These are phyloP conservation scores for Mortierella sp. DNA, from an alignment of 371 early-diverging fungal genomes.

Conservation along the genomic window DNA sequence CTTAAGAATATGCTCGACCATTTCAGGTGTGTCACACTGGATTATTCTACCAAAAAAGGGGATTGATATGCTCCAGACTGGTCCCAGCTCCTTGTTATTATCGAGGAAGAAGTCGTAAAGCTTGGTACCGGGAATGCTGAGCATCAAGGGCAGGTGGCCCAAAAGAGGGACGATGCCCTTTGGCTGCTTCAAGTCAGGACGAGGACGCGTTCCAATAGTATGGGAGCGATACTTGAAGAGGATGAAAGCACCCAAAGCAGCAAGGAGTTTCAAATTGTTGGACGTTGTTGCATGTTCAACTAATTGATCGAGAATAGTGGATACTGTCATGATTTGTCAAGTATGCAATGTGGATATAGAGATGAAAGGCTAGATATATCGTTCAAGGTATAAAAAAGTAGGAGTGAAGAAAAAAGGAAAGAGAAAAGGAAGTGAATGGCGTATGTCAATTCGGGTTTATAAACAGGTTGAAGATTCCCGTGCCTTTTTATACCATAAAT, in stretches of 20 bases:
- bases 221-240: constrained; percentile 33
- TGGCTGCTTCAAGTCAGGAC: constrained; percentile 38
- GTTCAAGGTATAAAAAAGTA: no score
- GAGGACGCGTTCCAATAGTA: constrained; percentile 31
- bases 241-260: neutral
- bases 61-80: constrained; percentile 29
- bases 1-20: constrained; percentile 38
- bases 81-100: constrained; percentile 21
- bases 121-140: constrained; percentile 20
- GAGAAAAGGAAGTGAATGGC: no score
- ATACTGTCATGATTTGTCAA: neutral
- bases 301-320: neutral
- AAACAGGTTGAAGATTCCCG: no score
- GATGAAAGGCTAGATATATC: no score
- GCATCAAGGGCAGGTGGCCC: constrained; percentile 27
- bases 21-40: constrained; percentile 30
- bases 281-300: neutral
- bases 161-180: constrained; percentile 30
- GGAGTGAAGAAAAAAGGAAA: no score
- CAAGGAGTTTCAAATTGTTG: neutral
- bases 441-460: no score
- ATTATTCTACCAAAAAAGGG: constrained; percentile 28
- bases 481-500: no score
- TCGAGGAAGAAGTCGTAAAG: constrained; percentile 33
- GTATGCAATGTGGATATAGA: neutral